phyloP scores from a whole-genome alignment of 2,329 filamentous ascomycete genomes.

The Ophiostoma ips region DNA sequence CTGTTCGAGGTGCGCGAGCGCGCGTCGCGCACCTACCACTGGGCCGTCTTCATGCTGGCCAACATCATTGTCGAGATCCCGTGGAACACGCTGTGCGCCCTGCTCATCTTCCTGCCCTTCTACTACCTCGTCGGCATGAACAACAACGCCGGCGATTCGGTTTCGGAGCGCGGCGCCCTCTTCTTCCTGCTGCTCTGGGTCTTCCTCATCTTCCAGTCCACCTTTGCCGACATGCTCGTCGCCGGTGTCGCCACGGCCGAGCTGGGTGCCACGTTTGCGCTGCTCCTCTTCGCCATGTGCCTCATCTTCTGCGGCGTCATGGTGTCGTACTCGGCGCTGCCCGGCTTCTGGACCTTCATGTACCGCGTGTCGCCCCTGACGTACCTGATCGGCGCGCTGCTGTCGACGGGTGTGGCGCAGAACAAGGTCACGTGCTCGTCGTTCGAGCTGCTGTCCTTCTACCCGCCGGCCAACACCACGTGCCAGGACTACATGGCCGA shows the following conservation, averaged over 20 bases:
- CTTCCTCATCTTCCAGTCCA: conserved; percentile 56
- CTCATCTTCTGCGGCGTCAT: conserved; percentile 49
- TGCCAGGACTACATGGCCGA: conserved; percentile 50
- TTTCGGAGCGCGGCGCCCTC: conserved; percentile 55
- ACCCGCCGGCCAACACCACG: conserved; percentile 46
- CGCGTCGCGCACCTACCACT: conserved; percentile 50
- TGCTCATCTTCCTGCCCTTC: conserved; percentile 44
- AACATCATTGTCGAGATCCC: conserved; percentile 55
- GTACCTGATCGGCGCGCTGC: conserved; percentile 54
- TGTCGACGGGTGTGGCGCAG: conserved; percentile 48
- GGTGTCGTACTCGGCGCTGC: conserved; percentile 41
- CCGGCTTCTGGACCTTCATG: conserved; percentile 69
- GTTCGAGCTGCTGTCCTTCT: conserved; percentile 48
- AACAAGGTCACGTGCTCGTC: conserved; percentile 36
- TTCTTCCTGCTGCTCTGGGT: conserved; percentile 74
- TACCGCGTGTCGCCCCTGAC: conserved; percentile 45
- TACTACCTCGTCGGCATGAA: conserved; percentile 51
- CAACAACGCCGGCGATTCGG: conserved; percentile 49
- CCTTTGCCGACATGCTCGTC: conserved; percentile 62
- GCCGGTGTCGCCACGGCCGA: conserved; percentile 51
- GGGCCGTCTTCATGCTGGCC: conserved; percentile 50
- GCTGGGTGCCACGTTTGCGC: conserved; percentile 51
- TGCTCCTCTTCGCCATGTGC: conserved; percentile 41
- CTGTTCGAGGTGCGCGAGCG: conserved; percentile 54
- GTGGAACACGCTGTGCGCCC: conserved; percentile 34